Evolutionary conservation across 371 early-diverging fungal genomes (phyloP), one percentile per base, ranked within the genome.

Genomic region (Mucor indicus): DNA sequence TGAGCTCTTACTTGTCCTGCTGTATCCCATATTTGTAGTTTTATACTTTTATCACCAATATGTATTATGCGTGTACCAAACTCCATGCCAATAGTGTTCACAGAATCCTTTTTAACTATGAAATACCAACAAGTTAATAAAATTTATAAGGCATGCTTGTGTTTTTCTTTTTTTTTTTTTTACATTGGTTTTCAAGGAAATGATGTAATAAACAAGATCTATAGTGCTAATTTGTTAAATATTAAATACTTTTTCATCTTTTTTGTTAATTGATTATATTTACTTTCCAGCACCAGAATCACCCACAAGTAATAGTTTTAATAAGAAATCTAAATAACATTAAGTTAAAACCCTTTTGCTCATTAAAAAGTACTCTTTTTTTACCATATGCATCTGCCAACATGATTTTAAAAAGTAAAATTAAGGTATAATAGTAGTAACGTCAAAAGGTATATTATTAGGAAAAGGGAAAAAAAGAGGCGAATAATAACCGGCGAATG

Each of bases 11-110:
- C 75, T 62, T 92, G 93, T 25, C 93, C 93, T 35, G 92, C 91
- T 25, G 91, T 92, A 53, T 87, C 91, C 91, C 91, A 91, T 47
- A 92, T 84, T 60, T 91, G 93, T 23, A 90, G 62, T 57, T 88
- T 89, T 46, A 87, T 75, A 15, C 67, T 72, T 50, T 79, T 77
- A 60, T 79, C 72, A 35, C 77, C 83, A 35, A 90, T 80, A 44
- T 74, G 75, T 39, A 85, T 69, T 40, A 84, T 77, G 42, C 79
- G 78, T 46, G 80, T 81, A 17, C 83, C 84, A 40, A 85, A 85
- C 45, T 84, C 84, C 64, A 84, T 84, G 23, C 85, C 86, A 51
- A 85, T 85, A 40, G 86, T 85, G 42, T 81, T 84, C 8, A 79
- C 75, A 25, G 79, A 79, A 44, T 70, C 72, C 46, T 79, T 75